Conservation (phyloP, 2,329 filamentous ascomycete genomes). For the Exophiala xenobiotica region DNA sequence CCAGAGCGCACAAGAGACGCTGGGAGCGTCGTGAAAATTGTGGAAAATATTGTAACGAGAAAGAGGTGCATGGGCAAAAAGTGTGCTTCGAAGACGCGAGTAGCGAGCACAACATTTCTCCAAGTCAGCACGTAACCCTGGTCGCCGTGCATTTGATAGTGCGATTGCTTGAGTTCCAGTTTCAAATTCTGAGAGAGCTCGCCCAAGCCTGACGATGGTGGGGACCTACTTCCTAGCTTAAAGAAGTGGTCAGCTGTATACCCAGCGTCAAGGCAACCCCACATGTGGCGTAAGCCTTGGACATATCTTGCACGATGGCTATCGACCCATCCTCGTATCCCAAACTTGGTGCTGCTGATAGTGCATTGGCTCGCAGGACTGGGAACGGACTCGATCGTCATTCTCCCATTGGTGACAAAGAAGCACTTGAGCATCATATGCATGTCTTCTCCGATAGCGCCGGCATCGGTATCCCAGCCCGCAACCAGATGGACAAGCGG, state of each 20-base stretch:
- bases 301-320: slow-evolving; percentile 67
- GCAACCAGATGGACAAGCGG: slow-evolving; percentile 66
- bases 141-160: slow-evolving; percentile 55
- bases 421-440: slow-evolving; percentile 80
- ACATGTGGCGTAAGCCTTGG: slow-evolving; percentile 73
- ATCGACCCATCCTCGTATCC: slow-evolving; percentile 53
- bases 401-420: slow-evolving; percentile 68
- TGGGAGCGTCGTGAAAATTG: slow-evolving; percentile 58
- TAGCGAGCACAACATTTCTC: slow-evolving; percentile 59
- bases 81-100: slow-evolving; percentile 72
- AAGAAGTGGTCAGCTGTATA: slow-evolving; percentile 56
- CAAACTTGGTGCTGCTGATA: slow-evolving; percentile 60
- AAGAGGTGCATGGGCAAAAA: slow-evolving; percentile 69
- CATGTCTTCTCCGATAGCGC: slow-evolving; percentile 72
- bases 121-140: slow-evolving; percentile 49
- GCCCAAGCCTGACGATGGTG: no score
- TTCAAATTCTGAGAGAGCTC: no score
- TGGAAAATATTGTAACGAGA: slow-evolving; percentile 62
- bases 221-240: no score
- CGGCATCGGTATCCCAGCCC: slow-evolving; percentile 69
- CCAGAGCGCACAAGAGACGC: slow-evolving; percentile 49
- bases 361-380: slow-evolving; percentile 73
- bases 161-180: no score
- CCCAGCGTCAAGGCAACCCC: slow-evolving; percentile 69
- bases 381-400: slow-evolving; percentile 63